Evolutionary conservation across 208 protist genomes (phyloP).

Genomic region (Endotrypanum monterogeii): DNA sequence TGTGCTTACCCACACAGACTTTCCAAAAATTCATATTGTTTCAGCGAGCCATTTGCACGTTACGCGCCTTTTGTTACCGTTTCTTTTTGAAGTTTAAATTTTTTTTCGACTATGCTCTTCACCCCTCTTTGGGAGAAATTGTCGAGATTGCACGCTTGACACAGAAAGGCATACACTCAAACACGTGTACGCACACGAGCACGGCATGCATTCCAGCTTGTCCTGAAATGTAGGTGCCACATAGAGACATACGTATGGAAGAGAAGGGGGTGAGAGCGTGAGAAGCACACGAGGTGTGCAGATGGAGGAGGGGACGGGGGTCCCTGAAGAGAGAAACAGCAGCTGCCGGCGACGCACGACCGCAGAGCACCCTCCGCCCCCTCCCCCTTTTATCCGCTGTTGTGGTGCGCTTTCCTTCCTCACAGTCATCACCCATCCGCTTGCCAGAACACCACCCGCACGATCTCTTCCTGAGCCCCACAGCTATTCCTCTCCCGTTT

Average conservation of each 20-base stretch:
- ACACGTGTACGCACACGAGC: not conserved
- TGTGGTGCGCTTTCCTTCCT: not conserved
- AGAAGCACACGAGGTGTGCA: not conserved
- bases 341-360: not conserved
- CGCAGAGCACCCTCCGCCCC: not conserved
- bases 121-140: not conserved
- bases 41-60: not conserved
- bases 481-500: not conserved
- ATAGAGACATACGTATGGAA: not conserved
- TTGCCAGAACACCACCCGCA: not conserved
- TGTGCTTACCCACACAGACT: not conserved
- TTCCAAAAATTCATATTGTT: not conserved
- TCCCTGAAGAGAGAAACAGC: not conserved
- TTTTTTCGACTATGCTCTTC: not conserved
- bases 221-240: not conserved
- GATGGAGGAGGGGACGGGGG: not conserved
- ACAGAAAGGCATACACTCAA: not conserved
- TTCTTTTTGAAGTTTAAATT: not conserved
- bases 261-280: not conserved
- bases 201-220: not conserved
- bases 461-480: not conserved
- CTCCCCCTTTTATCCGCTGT: not conserved
- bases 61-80: not conserved
- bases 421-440: not conserved
- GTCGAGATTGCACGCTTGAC: not conserved